These are phyloP conservation scores for Ilyonectria mors-panacis DNA, from an alignment of 2,329 filamentous ascomycete genomes.

Conservation along the genomic window DNA sequence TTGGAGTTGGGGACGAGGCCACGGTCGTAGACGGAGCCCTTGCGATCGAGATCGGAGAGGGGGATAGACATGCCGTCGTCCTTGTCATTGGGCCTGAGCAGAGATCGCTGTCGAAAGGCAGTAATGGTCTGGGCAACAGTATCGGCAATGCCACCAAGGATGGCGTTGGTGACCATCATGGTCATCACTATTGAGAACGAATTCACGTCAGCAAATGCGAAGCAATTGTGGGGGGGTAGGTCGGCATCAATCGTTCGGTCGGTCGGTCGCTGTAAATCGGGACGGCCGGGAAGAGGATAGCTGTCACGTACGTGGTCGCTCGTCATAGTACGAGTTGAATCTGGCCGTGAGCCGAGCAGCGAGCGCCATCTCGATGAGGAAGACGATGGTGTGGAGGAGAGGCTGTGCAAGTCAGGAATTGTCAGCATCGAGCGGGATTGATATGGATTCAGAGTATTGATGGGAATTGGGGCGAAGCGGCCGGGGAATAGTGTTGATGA, in stretches of 20 bases:
- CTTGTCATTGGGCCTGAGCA: slow-evolving; percentile 74
- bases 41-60: slow-evolving; percentile 88
- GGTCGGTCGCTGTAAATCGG: background rate
- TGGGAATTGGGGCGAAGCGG: slow-evolving; percentile 14
- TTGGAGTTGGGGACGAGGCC: slow-evolving; percentile 77
- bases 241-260: slow-evolving; percentile 3
- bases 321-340: slow-evolving; percentile 95
- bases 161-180: slow-evolving; percentile 98
- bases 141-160: slow-evolving; percentile 95
- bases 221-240: background rate
- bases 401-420: slow-evolving; percentile 71
- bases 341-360: slow-evolving; percentile 85
- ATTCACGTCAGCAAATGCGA: slow-evolving; percentile 22
- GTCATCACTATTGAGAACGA: slow-evolving; percentile 78
- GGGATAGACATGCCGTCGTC: slow-evolving; percentile 87
- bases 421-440: slow-evolving; percentile 42
- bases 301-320: slow-evolving; percentile 79
- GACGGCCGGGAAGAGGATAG: background rate
- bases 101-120: slow-evolving; percentile 78
- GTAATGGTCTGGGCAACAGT: slow-evolving; percentile 96
- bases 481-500: background rate
- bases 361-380: slow-evolving; percentile 90
- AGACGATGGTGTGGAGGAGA: slow-evolving; percentile 86
- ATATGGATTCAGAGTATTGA: slow-evolving; percentile 14
- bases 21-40: slow-evolving; percentile 76